A percentile compares a stretch with the other conserved stretches of the same genome.
Conservation (phyloP, 176 grass and related monocot genomes). For the Paspalum vaginatum region DNA sequence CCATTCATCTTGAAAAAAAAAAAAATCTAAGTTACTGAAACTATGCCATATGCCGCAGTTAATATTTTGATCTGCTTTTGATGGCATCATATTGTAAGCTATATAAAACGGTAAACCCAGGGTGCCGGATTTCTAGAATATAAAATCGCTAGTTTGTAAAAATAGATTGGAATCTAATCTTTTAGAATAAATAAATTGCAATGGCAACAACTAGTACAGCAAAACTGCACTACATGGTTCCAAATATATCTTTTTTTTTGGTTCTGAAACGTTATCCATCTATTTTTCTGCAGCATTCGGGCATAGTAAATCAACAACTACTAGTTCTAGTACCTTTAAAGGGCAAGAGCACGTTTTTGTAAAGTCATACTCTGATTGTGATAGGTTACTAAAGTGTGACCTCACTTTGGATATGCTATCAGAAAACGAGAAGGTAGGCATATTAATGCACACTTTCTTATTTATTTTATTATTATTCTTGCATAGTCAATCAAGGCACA, state of each 20-base stretch:
- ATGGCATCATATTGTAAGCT: not conserved
- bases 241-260: constrained; percentile 10
- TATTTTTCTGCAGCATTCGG: constrained; percentile 50
- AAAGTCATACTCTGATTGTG: constrained; percentile 56
- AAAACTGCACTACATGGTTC: not conserved
- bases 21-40: constrained; percentile 11
- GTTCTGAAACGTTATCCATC: constrained; percentile 17
- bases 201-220: not conserved
- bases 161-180: not conserved
- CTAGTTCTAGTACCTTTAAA: constrained; percentile 41
- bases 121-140: not conserved
- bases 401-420: constrained; percentile 83
- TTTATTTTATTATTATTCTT: constrained; percentile 12
- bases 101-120: not conserved
- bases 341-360: constrained; percentile 51
- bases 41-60: not conserved
- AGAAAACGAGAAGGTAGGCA: constrained; percentile 79
- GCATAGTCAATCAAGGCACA: not conserved
- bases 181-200: not conserved
- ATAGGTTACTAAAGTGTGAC: constrained; percentile 64
- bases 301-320: constrained; percentile 55
- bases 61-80: not conserved
- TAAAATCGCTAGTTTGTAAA: constrained; percentile 16
- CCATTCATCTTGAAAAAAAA: not conserved
- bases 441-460: constrained; percentile 5